These are phyloP conservation scores for Colletotrichum cereale DNA, from an alignment of 2,329 filamentous ascomycete genomes.

Conservation along the genomic window DNA sequence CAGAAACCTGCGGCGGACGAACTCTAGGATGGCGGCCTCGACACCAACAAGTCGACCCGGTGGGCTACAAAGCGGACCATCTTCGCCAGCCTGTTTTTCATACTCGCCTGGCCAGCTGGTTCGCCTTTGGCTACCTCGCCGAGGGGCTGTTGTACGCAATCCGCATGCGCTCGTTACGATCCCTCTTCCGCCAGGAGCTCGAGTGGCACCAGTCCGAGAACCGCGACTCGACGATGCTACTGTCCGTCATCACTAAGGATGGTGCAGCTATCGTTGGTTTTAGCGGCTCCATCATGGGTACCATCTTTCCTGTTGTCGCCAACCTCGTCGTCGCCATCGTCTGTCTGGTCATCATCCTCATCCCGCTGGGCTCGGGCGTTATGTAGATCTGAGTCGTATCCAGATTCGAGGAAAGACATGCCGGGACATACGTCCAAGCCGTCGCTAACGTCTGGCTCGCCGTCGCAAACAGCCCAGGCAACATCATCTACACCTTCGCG, in stretches of 20 bases:
- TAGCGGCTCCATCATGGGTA: constrained; percentile 78
- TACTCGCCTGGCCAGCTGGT: constrained; percentile 67
- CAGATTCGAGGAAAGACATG: constrained; percentile 72
- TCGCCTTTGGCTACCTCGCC: constrained; percentile 61
- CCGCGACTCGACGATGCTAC: constrained; percentile 70
- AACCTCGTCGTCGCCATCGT: constrained; percentile 78
- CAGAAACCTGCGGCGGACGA: constrained; percentile 47
- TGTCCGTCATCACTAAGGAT: constrained; percentile 78
- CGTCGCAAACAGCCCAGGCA: constrained; percentile 70
- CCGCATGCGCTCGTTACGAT: constrained; percentile 73
- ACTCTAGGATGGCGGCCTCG: constrained; percentile 51
- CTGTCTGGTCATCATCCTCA: constrained; percentile 73
- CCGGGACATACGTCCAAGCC: constrained; percentile 73
- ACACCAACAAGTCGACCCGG: constrained; percentile 55
- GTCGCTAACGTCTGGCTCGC: constrained; percentile 73
- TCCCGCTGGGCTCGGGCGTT: constrained; percentile 76
- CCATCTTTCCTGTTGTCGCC: constrained; percentile 74
- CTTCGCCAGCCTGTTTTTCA: constrained; percentile 69
- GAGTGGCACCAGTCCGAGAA: constrained; percentile 78
- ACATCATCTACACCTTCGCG: constrained; percentile 79
- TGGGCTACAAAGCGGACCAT: constrained; percentile 57
- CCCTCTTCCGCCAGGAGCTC: constrained; percentile 74
- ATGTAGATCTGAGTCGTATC: constrained; percentile 75
- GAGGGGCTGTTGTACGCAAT: constrained; percentile 75
- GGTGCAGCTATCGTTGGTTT: constrained; percentile 75